A percentile compares a stretch with the other conserved stretches of the same genome.
Evolutionary conservation across 2,329 filamentous ascomycete genomes (phyloP).

Genomic region (Didymella pomorum): DNA sequence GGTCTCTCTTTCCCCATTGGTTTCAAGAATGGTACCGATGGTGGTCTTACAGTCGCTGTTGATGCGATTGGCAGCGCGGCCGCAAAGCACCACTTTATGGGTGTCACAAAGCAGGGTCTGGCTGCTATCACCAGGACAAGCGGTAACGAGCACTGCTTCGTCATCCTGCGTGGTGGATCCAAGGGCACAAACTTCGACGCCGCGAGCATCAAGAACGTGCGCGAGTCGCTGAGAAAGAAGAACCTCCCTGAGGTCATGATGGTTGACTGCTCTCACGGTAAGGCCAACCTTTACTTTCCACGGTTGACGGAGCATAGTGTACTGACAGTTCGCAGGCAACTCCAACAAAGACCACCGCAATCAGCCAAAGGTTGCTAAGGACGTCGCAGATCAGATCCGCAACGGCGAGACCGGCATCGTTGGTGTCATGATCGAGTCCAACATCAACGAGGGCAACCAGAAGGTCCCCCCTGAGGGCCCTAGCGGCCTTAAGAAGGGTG

Average conservation of each 20-base stretch:
- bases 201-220: slow-evolving; percentile 79
- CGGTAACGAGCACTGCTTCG: slow-evolving; percentile 97
- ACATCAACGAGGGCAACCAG: slow-evolving; percentile 82
- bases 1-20: slow-evolving; percentile 97
- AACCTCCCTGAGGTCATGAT: slow-evolving; percentile 88
- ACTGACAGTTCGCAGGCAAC: slow-evolving; percentile 69
- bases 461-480: slow-evolving; percentile 88
- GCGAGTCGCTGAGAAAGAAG: slow-evolving; percentile 82
- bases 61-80: slow-evolving; percentile 88
- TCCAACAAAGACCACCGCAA: slow-evolving; percentile 98
- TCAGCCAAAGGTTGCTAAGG: slow-evolving; percentile 89
- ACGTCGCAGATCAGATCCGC: slow-evolving; percentile 82
- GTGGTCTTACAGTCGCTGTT: slow-evolving; percentile 87
- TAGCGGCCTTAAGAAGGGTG: slow-evolving; percentile 79
- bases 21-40: slow-evolving; percentile 99
- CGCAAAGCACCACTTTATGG: slow-evolving; percentile 95
- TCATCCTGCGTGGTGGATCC: slow-evolving; percentile 90
- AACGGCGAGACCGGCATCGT: slow-evolving; percentile 88
- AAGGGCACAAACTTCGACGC: slow-evolving; percentile 94
- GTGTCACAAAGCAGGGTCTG: slow-evolving; percentile 96
- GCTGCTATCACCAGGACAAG: slow-evolving; percentile 92
- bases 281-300: slow-evolving; percentile 42
- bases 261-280: slow-evolving; percentile 98
- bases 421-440: slow-evolving; percentile 98
- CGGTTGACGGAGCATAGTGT: not conserved